Base-by-base conservation (phyloP, 164 flowering plant genomes). In the Liriodendron chinense region DNA sequence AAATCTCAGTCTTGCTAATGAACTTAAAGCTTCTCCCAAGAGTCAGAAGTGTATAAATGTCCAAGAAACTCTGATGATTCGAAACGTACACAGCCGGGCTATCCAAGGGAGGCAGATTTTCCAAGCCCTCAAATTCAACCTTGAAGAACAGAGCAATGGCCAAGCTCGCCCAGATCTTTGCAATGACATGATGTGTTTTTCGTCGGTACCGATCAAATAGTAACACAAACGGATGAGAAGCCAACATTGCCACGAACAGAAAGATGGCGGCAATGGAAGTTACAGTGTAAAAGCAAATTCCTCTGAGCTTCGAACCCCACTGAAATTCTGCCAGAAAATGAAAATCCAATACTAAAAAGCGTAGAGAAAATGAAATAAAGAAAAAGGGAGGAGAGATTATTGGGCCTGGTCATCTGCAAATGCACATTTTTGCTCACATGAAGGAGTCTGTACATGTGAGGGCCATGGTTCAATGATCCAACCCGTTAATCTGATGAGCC, bases 41-140 rank as follows among this genome's bases (percentile, higher is more conserved):
- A 73, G 87, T 89, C 53, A 96, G 87, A 80, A 96, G 90, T 23
- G 96, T 83, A 74, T 87, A 92, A 74, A 89, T 94, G 84, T 96
- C 99, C 56, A 96, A 75, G 81, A 92, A 94, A 73, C 98, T 92
- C 83, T 91, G 97, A 80, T 96, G 99, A 79, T 94, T 96, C 65
- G 99, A 91, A 76, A 96, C 96, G 81, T 91, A 96, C 1, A 96
- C 96, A 20, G 97, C 98, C 61, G 99, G 96, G 73, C 85, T 79
- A 69, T 91, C 90, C 43, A 89, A 75, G 7, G 90, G 69, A 23
- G 98, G 98, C 75, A 96, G 83, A 84, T 96, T 92, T 79, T 94
- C 92, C 82, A 92, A 79, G 53, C 99, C 99, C 83, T 91, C 92
- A 80, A 85, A 80, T 74, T 92, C 83, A 25, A 94, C 84, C 49